Evolutionary conservation across 2,329 filamentous ascomycete species (phyloP), one percentile per base, ranked within the genome.

Genomic region (Colletotrichum ledebouriae): DNA sequence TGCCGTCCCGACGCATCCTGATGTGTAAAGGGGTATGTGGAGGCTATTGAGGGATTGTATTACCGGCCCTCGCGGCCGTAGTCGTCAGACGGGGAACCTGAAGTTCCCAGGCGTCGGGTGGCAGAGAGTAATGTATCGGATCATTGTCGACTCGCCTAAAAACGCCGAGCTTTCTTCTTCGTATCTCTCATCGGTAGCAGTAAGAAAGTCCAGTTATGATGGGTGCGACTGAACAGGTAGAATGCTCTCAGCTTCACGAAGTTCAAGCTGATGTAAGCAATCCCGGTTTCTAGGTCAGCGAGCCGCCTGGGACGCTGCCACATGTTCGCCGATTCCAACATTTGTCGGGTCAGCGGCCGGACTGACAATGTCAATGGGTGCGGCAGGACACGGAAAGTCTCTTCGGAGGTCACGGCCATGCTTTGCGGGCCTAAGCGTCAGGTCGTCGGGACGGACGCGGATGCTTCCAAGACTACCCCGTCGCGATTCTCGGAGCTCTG

Each of bases 401-500:
- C 22, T 22, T 22, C 4, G 22, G 22, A 22, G 22, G 4, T 22
- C 22, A 22, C 22, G 22, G 22, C 22, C 4, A 22, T 22, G 22
- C 22, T 22, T 22, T 22, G 22, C 22, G 22, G 22, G 2, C 4
- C 22, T 22, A 22, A 22, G 22, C 22, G 22, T 25, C 25, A 4
- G 10, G 49, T 29, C 49, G 49, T 12, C 59, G 73, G 63, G 9
- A 73, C 49, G 33, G 52, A 10, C 71, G 64, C 33, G 63, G 20
- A 50, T 73, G 78, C 76, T 77, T 17, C 17, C 17, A 17, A 17
- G 17, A 17, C 17, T 75, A 50, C 78, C 78, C 34, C 78, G 71
- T 3, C 77, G 73, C 34, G 78, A 80, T 2, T 76, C 76, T 9
- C 79, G 59, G 33, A 79, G 70, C 59, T 17, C 17, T 17, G 17